Percentiles rank a stretch among this genome's conserved stretches.
phyloP scores from a whole-genome alignment of 140 eudicot species.

The Anethum foeniculum region DNA sequence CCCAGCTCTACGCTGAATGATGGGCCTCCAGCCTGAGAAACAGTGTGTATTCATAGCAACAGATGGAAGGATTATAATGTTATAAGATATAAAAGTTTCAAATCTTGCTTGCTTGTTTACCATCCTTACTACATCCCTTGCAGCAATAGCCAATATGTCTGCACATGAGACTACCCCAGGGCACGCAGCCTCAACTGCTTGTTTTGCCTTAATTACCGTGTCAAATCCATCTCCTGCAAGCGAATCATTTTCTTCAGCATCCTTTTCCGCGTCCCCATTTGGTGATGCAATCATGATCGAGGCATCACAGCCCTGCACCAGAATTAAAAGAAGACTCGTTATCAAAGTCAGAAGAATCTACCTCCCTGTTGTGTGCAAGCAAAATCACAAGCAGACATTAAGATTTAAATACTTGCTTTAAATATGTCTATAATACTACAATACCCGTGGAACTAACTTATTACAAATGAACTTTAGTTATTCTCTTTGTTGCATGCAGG shows the following conservation, averaged over 20 bases:
- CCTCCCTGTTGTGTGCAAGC: neutral
- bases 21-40: slow-evolving; percentile 75
- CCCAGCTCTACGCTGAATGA: slow-evolving; percentile 61
- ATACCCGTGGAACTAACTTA: neutral
- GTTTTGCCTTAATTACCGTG: slow-evolving; percentile 73
- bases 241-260: slow-evolving; percentile 48
- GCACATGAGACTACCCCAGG: slow-evolving; percentile 98
- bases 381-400: neutral
- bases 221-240: slow-evolving; percentile 88
- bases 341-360: neutral
- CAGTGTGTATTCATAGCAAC: neutral
- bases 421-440: neutral
- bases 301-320: slow-evolving; percentile 82
- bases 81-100: neutral
- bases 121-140: slow-evolving; percentile 66
- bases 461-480: neutral
- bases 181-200: slow-evolving; percentile 74
- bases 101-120: slow-evolving; percentile 27
- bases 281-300: slow-evolving; percentile 69
- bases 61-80: neutral
- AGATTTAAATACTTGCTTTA: neutral
- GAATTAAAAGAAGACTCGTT: neutral
- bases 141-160: slow-evolving; percentile 66
- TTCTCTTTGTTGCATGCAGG: neutral
- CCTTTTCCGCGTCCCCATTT: slow-evolving; percentile 73